Base-by-base conservation (phyloP, 2,329 filamentous ascomycete species). In the Aspergillus sp. region DNA sequence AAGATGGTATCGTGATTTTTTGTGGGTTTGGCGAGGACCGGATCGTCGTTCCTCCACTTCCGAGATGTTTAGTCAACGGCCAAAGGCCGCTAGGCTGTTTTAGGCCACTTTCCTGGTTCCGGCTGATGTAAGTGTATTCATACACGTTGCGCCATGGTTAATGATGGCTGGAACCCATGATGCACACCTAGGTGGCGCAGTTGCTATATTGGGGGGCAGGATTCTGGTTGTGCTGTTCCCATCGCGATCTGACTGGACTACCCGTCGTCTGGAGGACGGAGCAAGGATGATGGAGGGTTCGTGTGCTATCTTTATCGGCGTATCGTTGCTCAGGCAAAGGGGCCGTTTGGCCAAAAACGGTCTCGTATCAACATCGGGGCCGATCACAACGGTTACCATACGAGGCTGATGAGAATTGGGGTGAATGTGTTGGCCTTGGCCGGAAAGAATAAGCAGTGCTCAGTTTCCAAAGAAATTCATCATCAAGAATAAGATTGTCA, bases 1-100 rank as follows among this genome's bases (percentile, higher is more conserved):
- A 60, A 60, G 48, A 51, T 43, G 50, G 53, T 58, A 57, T 47
- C 21, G 44, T 57, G 55, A 58, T 56, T 60, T 61, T 62, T 57
- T 62, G 60, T 62, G 60, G 60, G 60, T 62, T 62, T 60, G 60
- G 51, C 60, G 50, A 62, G 53, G 23, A n/a, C 43, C 60, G 60
- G 60, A 55, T 44, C 40, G 17, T 27, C n/a, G 23, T 58, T 62
- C 49, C 46, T 62, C 60, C 60, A 55, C 19, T 56, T 40, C 60
- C 27, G 35, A 50, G 11, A 4, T 12, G 35, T 23, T 60, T 54
- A 62, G 52, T 62, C 55, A 60, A 6, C 19, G 2, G 15, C 12
- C 23, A n/a, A 7, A 15, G 2, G 7, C 27, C 21, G 23, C 43
- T 48, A 48, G 8, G 6, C 43, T 19, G 6, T 7, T 46, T 47